Percentiles rank a stretch among this genome's conserved stretches.
These are phyloP conservation scores for Lachnellula suecica DNA, from an alignment of 2,329 filamentous ascomycete species.

Conservation along the genomic window DNA sequence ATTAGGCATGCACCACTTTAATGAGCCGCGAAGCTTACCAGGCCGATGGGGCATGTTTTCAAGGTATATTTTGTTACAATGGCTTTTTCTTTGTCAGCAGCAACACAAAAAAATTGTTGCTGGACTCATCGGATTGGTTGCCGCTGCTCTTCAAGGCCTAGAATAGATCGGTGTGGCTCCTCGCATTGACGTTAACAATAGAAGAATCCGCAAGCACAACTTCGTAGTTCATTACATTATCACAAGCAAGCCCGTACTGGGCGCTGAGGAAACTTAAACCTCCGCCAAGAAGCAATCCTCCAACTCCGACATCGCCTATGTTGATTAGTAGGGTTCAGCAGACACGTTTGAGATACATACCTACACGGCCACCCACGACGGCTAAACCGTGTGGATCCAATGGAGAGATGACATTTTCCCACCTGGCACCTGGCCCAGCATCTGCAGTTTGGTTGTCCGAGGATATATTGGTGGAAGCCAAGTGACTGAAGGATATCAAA, in stretches of 20 bases:
- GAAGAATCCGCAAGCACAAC: slow-evolving; percentile 30
- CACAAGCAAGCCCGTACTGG: slow-evolving; percentile 46
- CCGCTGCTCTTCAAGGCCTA: slow-evolving; percentile 28
- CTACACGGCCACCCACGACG: slow-evolving; percentile 45
- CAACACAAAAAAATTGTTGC: no score
- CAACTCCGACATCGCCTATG: slow-evolving; percentile 38
- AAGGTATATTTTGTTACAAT: slow-evolving; percentile 36
- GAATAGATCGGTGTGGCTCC: slow-evolving; percentile 20
- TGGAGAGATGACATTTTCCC: slow-evolving; percentile 16
- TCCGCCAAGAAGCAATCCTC: slow-evolving; percentile 39
- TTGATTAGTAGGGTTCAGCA: slow-evolving; percentile 10
- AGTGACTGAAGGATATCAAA: slow-evolving; percentile 34
- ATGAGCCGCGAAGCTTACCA: slow-evolving; percentile 16
- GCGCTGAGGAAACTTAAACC: slow-evolving; percentile 24
- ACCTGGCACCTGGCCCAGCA: slow-evolving; percentile 31
- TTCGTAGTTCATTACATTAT: slow-evolving; percentile 46
- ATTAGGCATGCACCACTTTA: slow-evolving; percentile 1
- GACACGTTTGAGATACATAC: slow-evolving; percentile 16
- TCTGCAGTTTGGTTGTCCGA: slow-evolving; percentile 24
- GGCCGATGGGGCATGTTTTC: slow-evolving; percentile 31
- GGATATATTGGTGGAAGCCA: slow-evolving; percentile 32
- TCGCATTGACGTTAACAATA: slow-evolving; percentile 24
- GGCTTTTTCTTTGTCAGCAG: no score
- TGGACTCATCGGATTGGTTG: slow-evolving; percentile 28
- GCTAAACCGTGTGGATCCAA: slow-evolving; percentile 22